Evolutionary conservation across 495 filamentous ascomycete species (phyloP), one percentile per base, ranked within the genome.

Genomic region (Tetracladium marchalianum): DNA sequence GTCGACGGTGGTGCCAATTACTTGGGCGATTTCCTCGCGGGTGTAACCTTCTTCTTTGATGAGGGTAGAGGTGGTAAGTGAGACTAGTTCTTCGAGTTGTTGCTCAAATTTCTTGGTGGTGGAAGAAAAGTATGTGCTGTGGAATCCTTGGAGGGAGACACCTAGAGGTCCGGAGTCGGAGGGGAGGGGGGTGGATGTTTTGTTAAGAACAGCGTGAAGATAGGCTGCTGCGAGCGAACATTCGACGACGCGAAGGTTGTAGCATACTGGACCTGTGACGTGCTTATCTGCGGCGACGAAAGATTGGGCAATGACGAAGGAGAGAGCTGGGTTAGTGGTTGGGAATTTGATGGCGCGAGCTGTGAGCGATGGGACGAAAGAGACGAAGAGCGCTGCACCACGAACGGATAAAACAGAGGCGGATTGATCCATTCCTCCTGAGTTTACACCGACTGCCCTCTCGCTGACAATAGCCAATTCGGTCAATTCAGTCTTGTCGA

Each of bases 401-500:
- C 80, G 76, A 55, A 83, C 69, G 2, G 87, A 86, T 63, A 98
- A 92, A 50, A 98, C 90, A 4, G 89, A 95, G 19, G 92, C 92
- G n/a, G 88, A 83, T 66, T 98, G 93, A 62, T 98, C 92, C 92
- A 98, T 97, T 38, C 90, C 92, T 60, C 92, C 92, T 5, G 89
- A 93, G 62, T 96, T 96, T 35, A 98, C 93, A 24, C 92, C 92
- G 5, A 96, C 93, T 11, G 87, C 84, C 22, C 93, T 75, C 67
- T 98, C 92, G 35, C 87, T 92, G 11, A 95, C 89, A 44, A 98
- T 87, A 12, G 92, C 88, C 32, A 97, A 69, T 58, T 95, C 88
- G 0, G 89, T 80, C 39, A 98, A 64, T 54, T 92, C 83, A 50
- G 81, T 89, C 71, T 95, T 96, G 59, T 90, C 80, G 31, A 97